Base-by-base conservation (phyloP, 1,139 yeast genomes). In the Candida gigantensis region DNA sequence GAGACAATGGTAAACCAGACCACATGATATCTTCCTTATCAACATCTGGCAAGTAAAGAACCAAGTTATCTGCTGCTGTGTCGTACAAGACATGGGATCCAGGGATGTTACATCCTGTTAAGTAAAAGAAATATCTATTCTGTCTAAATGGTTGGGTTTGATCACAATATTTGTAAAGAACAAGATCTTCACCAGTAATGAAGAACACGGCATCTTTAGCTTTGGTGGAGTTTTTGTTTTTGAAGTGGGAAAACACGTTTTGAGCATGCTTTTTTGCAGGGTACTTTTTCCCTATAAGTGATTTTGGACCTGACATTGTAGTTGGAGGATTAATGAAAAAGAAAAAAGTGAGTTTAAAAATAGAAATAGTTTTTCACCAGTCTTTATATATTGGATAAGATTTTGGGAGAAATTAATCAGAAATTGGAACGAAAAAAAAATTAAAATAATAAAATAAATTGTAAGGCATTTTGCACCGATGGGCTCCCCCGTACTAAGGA, bases 1-100 rank as follows among this genome's bases (percentile, higher is more conserved):
- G 51, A 27, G 78, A 66, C 36, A 87, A 47, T 2, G 98, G 97
- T 61, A 84, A 57, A 0, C 98, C 98, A 40, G 94, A 82, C 97
- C 98, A 92, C 90, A 92, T 85, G 33, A 92, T 86, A 55, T 87
- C 96, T 32, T 92, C 97, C 35, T 76, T 65, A 55, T 89, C 96
- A 33, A 90, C 71, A 40, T 84, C 76, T 3, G 97, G 97, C 36
- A 92, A 68, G 54, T 84, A 90, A 31, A 90, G 65, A 0, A 81
- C 78, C 46, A 88, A 70, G 38, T 75, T 68, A 37, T 84, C 88
- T 13, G 60, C 48, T 3, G 52, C 52, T 18, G 81, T 57, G 31
- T 79, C 67, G 53, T 77, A 92, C 18, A 84, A 61, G 1, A 88
- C 75, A 47, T 79, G 85, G 25, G 84, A 72, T 1, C 92, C 94